Percentiles rank a stretch among this genome's conserved stretches.
Evolutionary conservation across 345 rosid genomes (phyloP).

Genomic region (Erodium maritimum): DNA sequence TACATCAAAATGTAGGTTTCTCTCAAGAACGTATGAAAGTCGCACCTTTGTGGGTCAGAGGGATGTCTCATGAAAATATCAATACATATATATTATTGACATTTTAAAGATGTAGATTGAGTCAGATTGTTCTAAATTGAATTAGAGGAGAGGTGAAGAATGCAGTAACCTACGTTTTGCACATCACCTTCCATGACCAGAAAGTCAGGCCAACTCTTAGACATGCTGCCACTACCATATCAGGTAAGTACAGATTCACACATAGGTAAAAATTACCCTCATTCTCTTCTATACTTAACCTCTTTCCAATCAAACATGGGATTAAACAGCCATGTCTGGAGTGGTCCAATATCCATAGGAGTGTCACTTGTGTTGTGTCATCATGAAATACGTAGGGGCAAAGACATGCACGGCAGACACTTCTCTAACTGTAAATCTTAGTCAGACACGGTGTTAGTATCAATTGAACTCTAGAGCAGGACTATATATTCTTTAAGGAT

Average conservation of each 20-base stretch:
- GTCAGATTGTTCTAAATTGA: neutral
- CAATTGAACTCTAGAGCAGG: neutral
- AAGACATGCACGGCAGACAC: neutral
- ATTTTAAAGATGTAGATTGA: neutral
- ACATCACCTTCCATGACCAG: neutral
- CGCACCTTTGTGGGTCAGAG: too few relatives aligned
- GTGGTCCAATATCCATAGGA: neutral
- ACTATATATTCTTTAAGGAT: neutral
- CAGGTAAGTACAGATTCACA: neutral
- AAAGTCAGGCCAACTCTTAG: neutral
- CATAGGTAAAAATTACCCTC: neutral
- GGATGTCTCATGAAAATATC: neutral
- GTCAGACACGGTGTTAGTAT: neutral
- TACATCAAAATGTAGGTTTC: neutral
- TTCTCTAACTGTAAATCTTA: neutral
- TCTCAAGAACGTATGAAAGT: neutral
- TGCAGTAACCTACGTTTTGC: neutral
- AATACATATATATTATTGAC: neutral
- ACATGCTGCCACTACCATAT: neutral
- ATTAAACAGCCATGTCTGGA: neutral
- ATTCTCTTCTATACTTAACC: neutral
- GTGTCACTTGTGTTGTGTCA: neutral
- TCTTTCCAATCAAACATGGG: neutral
- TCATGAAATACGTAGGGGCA: neutral
- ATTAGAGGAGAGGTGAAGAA: neutral